phyloP scores from a whole-genome alignment of 441 rosid genomes.

The Jatropha multifida region DNA sequence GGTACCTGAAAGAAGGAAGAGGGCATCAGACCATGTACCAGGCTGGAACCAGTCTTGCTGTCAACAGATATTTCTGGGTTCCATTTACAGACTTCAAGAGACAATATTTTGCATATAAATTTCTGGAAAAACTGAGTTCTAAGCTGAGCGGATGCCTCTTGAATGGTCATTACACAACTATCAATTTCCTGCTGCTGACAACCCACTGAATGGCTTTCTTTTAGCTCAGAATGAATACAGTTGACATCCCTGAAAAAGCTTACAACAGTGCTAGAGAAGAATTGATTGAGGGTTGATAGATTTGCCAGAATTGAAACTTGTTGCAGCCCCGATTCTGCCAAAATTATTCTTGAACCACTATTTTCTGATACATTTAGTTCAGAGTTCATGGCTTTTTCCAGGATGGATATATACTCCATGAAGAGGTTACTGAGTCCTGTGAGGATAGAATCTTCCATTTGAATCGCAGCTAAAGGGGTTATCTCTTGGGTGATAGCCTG shows the following conservation, averaged over 20 bases:
- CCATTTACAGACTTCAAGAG: conserved; percentile 26
- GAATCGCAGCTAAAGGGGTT: conserved; percentile 42
- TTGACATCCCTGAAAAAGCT: conserved; percentile 28
- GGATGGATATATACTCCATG: conserved; percentile 41
- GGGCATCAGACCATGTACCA: conserved; percentile 33
- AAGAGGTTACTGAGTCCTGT: conserved; percentile 47
- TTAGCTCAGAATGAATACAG: conserved; percentile 23
- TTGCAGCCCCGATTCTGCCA: conserved; percentile 35
- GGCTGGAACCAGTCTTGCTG: conserved; percentile 20
- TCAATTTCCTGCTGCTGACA: conserved; percentile 39
- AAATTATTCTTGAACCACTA: conserved; percentile 29
- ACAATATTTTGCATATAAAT: conserved; percentile 33
- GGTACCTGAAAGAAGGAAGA: conserved; percentile 53
- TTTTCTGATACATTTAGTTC: conserved; percentile 21
- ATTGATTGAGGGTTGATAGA: conserved; percentile 43
- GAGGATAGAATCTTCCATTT: conserved; percentile 48
- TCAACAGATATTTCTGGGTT: conserved; percentile 17
- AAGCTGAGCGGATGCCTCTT: conserved; percentile 38
- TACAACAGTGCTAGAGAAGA: conserved; percentile 35
- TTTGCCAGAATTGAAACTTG: conserved; percentile 52
- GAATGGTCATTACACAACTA: conserved; percentile 27
- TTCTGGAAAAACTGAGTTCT: conserved; percentile 47
- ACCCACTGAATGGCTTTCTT: conserved; percentile 18
- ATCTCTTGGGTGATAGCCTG: conserved; percentile 48
- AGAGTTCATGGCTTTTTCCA: conserved; percentile 40